Percentiles rank a stretch among this genome's conserved stretches.
phyloP scores from a whole-genome alignment of 352 stramenopile genomes.

The Pythium coloratum region DNA sequence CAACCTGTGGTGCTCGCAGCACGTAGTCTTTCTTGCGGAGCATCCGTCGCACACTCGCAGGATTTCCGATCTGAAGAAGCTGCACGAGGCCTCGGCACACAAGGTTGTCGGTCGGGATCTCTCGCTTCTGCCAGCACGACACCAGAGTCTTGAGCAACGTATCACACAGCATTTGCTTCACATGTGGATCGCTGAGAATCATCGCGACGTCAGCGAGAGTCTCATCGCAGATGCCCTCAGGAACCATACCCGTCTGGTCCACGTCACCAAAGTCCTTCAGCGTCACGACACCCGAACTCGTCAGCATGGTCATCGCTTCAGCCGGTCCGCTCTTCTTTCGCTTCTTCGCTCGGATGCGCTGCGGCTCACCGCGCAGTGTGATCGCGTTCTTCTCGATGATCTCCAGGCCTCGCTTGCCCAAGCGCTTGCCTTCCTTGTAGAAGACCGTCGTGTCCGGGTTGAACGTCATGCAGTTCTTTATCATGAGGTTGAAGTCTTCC shows the following conservation, averaged over 20 bases:
- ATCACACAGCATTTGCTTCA: conserved; percentile 81
- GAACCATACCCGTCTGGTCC: conserved; percentile 81
- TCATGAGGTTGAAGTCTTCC: conserved; percentile 85
- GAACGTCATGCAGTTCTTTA: conserved; percentile 86
- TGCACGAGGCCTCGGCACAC: conserved; percentile 80
- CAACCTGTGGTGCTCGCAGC: conserved; percentile 71
- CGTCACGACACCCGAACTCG: conserved; percentile 57
- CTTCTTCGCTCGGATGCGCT: conserved; percentile 77
- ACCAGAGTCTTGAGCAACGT: conserved; percentile 69
- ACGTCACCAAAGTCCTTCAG: conserved; percentile 74
- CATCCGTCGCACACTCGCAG: conserved; percentile 79
- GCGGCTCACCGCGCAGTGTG: conserved; percentile 65
- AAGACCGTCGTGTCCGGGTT: conserved; percentile 87
- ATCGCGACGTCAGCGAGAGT: conserved; percentile 74
- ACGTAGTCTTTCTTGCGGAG: conserved; percentile 83
- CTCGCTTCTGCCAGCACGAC: conserved; percentile 54
- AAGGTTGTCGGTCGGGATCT: conserved; percentile 81
- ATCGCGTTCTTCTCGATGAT: conserved; percentile 72
- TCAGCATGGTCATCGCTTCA: conserved; percentile 71
- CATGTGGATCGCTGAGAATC: conserved; percentile 71
- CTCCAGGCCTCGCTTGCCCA: conserved; percentile 78
- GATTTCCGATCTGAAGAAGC: conserved; percentile 81
- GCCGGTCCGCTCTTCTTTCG: conserved; percentile 64
- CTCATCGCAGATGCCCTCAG: conserved; percentile 78
- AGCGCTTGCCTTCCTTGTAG: conserved; percentile 86